Base-by-base conservation (phyloP, 306 rosid genomes). In the Lathyrus oleraceus region DNA sequence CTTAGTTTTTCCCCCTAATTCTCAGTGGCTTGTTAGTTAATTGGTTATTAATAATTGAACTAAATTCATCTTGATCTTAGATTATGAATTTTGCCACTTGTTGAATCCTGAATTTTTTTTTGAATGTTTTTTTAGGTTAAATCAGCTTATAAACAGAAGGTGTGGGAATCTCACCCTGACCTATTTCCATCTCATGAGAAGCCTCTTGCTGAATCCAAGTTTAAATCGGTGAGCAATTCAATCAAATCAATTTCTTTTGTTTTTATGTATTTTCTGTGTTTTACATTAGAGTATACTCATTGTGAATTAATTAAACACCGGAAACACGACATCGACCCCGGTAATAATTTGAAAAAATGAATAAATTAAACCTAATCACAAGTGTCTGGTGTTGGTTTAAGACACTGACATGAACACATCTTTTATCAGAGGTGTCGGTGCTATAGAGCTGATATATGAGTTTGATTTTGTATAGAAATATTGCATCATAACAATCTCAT, bases 161-260 rank as follows among this genome's bases (percentile, higher is more conserved):
- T 87, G 27, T 89, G 96, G 96, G 91, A 89, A 70, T 80, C 87
- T 74, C 96, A 89, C 77, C 93, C 96, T 49, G 96, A 87, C 69
- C 77, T 87, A 35, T 89, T 87, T 77, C 96, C 90, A 2, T 64
- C 84, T 58, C 82, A 81, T 76, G 82, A 85, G 44, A 84, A 85
- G 82, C 76, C 76, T 57, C 84, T 44, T 36, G 93, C 96, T 8
- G 96, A 89, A 44, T 82, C 89, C 20, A 84, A 76, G 67, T 89
- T 89, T 77, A 89, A 89, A 81, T 27, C 52, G 85, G 96, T 89
- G 81, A 70, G 76, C 28, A 58, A 15, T 65, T 45, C 62, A 54
- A 57, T 60, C 30, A 11, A 54, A 57, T 60, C 30, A 11, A 44
- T 20, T 43, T 56, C 5, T 42, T 27, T 25, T 27, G 27, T 30